Conservation (phyloP, 1,139 yeast genomes). For the Blastobotrys niveus region DNA sequence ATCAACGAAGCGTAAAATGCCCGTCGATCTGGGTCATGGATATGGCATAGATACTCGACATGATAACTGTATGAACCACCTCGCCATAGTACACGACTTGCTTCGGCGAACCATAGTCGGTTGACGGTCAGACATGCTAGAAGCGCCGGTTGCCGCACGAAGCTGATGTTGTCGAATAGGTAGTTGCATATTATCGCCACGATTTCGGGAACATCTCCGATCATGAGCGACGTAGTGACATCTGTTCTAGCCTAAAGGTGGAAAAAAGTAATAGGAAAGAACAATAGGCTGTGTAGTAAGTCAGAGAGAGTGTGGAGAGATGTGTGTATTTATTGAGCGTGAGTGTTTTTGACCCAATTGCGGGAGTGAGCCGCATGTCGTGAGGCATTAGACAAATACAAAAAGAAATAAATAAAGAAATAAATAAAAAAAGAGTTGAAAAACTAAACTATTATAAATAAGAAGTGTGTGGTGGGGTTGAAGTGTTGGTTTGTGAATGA, state of each 20-base stretch:
- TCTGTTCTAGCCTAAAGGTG: no score
- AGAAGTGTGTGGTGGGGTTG: no score
- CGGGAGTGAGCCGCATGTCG: no score
- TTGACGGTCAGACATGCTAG: neutral
- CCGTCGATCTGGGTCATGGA: neutral
- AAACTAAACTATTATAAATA: neutral
- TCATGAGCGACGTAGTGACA: no score
- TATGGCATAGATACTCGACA: neutral
- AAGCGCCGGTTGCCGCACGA: neutral
- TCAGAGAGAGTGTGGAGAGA: no score
- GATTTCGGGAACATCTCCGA: conserved; percentile 1
- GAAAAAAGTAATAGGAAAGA: no score
- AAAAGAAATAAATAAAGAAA: neutral
- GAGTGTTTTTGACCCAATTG: no score
- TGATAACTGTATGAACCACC: conserved; percentile 2
- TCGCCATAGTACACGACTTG: neutral
- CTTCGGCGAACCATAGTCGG: conserved; percentile 1
- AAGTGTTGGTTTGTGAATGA: no score
- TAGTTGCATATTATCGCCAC: neutral
- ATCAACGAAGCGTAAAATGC: neutral
- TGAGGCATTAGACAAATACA: no score
- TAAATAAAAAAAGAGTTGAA: neutral
- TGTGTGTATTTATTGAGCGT: no score
- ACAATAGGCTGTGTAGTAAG: no score
- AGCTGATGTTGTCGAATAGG: neutral